These are phyloP conservation scores for Pyricularia grisea DNA, from an alignment of 2,329 filamentous ascomycete species.

Conservation along the genomic window DNA sequence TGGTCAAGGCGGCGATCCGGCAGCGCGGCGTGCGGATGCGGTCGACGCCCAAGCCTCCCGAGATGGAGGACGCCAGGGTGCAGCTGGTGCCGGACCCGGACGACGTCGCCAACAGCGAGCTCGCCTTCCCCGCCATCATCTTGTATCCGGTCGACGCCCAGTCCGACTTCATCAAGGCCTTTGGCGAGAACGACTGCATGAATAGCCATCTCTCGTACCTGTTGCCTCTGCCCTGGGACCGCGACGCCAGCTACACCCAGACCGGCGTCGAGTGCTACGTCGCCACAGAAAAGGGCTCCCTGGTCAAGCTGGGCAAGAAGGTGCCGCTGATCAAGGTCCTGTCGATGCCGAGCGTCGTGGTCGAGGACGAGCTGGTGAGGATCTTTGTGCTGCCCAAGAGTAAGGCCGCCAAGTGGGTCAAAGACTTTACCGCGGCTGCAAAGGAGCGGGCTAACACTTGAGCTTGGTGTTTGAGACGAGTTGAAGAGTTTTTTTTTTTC, in stretches of 20 bases:
- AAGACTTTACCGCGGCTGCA: conserved; percentile 51
- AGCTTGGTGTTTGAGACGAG: neutral
- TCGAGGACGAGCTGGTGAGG: conserved; percentile 76
- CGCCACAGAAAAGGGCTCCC: conserved; percentile 68
- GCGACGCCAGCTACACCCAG: conserved; percentile 57
- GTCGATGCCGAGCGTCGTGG: conserved; percentile 62
- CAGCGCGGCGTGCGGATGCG: conserved; percentile 63
- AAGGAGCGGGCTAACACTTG: neutral
- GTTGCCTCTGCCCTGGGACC: conserved; percentile 83
- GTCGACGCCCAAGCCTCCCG: conserved; percentile 61
- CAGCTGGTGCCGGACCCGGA: conserved; percentile 61
- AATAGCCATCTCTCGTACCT: conserved; percentile 76
- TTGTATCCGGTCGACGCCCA: conserved; percentile 77
- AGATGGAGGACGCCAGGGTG: conserved; percentile 77
- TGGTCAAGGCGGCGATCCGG: conserved; percentile 56
- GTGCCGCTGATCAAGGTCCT: conserved; percentile 67
- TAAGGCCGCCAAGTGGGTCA: conserved; percentile 60
- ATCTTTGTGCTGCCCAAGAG: conserved; percentile 73
- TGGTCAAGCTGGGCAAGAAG: conserved; percentile 88
- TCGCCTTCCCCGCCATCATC: conserved; percentile 71
- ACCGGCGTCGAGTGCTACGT: conserved; percentile 75
- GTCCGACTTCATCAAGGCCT: conserved; percentile 84
- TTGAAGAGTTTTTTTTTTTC: neutral
- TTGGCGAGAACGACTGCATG: conserved; percentile 67
- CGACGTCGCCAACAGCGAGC: conserved; percentile 52